Evolutionary conservation across 805 yeast genomes (phyloP), one percentile per base, ranked within the genome.

Genomic region (Pichia cabralensis): DNA sequence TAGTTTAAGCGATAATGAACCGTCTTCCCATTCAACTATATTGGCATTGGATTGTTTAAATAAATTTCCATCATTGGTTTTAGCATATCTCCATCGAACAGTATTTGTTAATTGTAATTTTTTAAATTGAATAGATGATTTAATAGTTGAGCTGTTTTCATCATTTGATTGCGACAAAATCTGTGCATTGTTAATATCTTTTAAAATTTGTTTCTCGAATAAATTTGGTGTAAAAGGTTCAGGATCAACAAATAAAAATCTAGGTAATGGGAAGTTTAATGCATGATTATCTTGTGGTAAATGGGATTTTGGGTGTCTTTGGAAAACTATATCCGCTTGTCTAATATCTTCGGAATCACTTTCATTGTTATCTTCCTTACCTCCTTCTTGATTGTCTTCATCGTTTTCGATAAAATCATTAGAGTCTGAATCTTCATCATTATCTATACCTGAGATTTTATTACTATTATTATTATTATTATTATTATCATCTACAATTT

Each of bases 1-100:
- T 25, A 92, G 61, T 50, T 84, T 88, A 46, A 92, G 62, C 2
- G 96, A 86, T 42, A 76, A 60, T 4, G 84, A 67, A 1, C 98
- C 98, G 58, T 92, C 97, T 36, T 81, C 80, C 98, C 98, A 92
- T 55, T 84, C 81, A 23, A 92, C 71, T 37, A 89, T 75, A 51
- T 88, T 84, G 5, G 96, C 78, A 52, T 92, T 92, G 8, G 94
- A 80, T 54, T 86, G 94, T 47, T 82, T 82, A 49, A 73, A 71
- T 44, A 88, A 74, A 41, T 80, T 85, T 28, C 76, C 77, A 34
- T 68, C 62, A n/a, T 71, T 72, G 40, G 76, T 77, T 39, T 80
- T 73, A 12, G 85, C 80, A 56, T 88, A 89, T 58, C 95, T 74
- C 98, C 98, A 92, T 52, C 98, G 73, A 22, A 92, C 66, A 0